Base-by-base conservation (phyloP, 805 yeast species). In the Nakazawaea populi region DNA sequence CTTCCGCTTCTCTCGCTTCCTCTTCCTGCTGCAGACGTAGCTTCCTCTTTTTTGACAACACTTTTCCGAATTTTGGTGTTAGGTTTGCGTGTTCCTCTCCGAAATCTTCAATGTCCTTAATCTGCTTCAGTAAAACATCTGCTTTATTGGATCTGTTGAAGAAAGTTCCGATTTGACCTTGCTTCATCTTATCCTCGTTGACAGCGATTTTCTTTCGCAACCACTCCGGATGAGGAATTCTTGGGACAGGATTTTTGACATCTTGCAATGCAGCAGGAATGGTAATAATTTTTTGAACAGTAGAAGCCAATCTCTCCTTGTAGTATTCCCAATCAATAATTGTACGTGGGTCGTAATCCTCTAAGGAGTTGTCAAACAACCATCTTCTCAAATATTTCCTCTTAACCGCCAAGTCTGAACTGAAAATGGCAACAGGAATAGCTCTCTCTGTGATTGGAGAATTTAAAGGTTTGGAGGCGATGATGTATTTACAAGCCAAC, bases 361-460 rank as follows among this genome's bases (percentile, higher is more conserved):
- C 87, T 42, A 92, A 65, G 0, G 87, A 73, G 0, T 87, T 82
- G 58, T 92, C 96, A 52, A 80, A 75, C 38, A 91, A 73, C 99
- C 99, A 94, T 60, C 88, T 83, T 59, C 91, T 79, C 61, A 94
- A 68, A 61, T 80, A 94, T 42, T 77, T 77, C 53, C 83, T 77
- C 64, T 89, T 90, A 48, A 86, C 85, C 3, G 74, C 63, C 9
- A 73, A 58, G 32, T 90, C 97, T 0, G 97, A 85, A 0, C 96
- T 86, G 63, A 94, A 95, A 18, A 94, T 90, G 0, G 97, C 94
- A 5, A 95, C 96, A 0, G 99, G 99, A 43, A 94, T 76, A 0
- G 99, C 99, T 57, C 99, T 77, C 61, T 92, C 98, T 0, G 99
- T 89, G 32, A 91, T 91, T 0, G 99, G 96, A 1, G 96, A 85